A percentile compares a stretch with the other conserved stretches of the same genome.
Conservation (phyloP, 805 yeast genomes). For the Saccharomyces mikatae region DNA sequence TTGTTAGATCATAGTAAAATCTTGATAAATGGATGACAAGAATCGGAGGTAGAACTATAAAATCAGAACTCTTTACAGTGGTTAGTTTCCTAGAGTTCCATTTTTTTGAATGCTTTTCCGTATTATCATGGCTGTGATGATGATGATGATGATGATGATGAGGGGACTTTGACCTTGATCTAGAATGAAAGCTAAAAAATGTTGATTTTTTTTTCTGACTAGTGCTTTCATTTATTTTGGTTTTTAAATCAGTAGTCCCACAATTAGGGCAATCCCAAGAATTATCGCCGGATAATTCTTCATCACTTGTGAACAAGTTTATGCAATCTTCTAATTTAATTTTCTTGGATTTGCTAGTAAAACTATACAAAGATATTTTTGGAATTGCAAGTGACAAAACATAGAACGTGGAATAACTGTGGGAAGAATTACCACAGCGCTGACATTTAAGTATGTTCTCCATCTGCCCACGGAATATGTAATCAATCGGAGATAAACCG, state of each 20-base stretch:
- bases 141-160: conserved; percentile 51
- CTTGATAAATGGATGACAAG: conserved; percentile 81
- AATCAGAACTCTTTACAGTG: conserved; percentile 62
- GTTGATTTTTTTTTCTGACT: not conserved
- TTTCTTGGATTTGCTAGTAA: conserved; percentile 23
- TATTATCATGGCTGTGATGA: not conserved
- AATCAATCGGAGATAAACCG: conserved; percentile 61
- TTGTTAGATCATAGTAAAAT: conserved; percentile 50
- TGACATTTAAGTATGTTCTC: conserved; percentile 57
- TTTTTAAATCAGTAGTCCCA: conserved; percentile 11
- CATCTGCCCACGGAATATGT: conserved; percentile 63
- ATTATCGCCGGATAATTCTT: conserved; percentile 59
- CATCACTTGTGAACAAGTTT: conserved; percentile 52
- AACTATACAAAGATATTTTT: conserved; percentile 19
- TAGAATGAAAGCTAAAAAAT: not conserved
- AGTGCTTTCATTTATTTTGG: not conserved
- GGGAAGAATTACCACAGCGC: conserved; percentile 53
- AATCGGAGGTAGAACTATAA: conserved; percentile 72
- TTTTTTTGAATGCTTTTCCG: conserved; percentile 28
- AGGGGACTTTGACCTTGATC: conserved; percentile 25
- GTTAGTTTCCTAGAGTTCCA: conserved; percentile 29
- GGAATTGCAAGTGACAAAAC: conserved; percentile 58
- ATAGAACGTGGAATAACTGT: conserved; percentile 54
- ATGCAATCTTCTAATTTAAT: conserved; percentile 55
- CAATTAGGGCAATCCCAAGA: conserved; percentile 84